These are phyloP conservation scores for Knoxia roxburghii DNA, from an alignment of 257 asterid genomes.

Conservation along the genomic window DNA sequence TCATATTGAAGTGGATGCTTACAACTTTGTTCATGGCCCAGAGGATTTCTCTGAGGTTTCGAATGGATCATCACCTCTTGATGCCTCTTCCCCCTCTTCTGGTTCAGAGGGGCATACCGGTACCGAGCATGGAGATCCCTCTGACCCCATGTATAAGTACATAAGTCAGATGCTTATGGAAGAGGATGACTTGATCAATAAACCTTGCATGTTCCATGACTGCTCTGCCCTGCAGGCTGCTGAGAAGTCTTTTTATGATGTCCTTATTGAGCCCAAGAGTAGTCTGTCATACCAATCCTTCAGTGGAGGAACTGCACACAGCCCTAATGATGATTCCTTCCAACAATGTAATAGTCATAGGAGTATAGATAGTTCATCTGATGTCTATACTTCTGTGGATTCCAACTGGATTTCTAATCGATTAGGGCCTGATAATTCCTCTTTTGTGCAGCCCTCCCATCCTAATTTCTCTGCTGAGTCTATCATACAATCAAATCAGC, in stretches of 20 bases:
- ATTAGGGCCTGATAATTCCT: slow-evolving; percentile 5
- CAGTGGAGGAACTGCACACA: not conserved
- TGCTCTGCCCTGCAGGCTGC: slow-evolving; percentile 32
- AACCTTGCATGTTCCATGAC: slow-evolving; percentile 33
- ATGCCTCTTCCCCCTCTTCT: slow-evolving; percentile 14
- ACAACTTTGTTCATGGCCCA: not conserved
- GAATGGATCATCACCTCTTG: slow-evolving; percentile 4
- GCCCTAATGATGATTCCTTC: slow-evolving; percentile 9
- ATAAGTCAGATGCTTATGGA: slow-evolving; percentile 34
- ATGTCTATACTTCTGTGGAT: slow-evolving; percentile 14
- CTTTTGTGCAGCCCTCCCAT: not conserved
- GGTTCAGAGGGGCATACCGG: slow-evolving; percentile 14
- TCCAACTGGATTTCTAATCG: slow-evolving; percentile 16
- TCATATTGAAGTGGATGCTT: slow-evolving; percentile 2
- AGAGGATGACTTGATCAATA: slow-evolving; percentile 29
- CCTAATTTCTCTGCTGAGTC: not conserved
- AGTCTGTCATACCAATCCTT: not conserved
- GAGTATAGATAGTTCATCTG: slow-evolving; percentile 15
- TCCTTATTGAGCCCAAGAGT: slow-evolving; percentile 22
- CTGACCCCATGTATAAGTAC: slow-evolving; percentile 29
- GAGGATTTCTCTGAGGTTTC: slow-evolving; percentile 13
- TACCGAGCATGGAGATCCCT: slow-evolving; percentile 18
- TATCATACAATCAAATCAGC: slow-evolving; percentile 8
- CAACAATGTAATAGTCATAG: not conserved
- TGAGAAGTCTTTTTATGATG: slow-evolving; percentile 31